These are phyloP conservation scores for Serendipita sp. DNA, from an alignment of 768 basidiomycete genomes.

Conservation along the genomic window DNA sequence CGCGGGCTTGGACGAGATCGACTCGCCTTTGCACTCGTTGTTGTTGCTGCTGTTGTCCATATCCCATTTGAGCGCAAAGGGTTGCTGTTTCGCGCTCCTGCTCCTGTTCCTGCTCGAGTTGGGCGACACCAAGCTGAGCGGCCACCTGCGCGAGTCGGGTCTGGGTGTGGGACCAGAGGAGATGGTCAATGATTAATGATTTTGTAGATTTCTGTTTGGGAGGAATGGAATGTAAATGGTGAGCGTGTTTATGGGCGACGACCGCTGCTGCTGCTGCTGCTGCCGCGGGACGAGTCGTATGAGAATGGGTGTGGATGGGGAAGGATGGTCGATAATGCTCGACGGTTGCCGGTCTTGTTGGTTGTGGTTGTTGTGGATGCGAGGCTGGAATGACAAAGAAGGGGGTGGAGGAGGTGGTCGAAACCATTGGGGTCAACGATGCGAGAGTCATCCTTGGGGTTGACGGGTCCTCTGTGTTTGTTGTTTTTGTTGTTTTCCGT, in stretches of 20 bases:
- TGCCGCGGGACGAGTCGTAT: too few species aligned
- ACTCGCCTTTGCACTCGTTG: background rate
- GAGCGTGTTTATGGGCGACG: conserved; percentile 71
- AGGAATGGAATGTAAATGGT: conserved; percentile 74
- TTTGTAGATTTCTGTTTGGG: conserved; percentile 80
- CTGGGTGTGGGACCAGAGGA: conserved; percentile 69
- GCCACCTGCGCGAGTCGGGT: conserved; percentile 73
- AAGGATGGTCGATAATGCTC: too few species aligned
- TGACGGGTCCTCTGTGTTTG: too few species aligned
- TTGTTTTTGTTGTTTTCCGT: too few species aligned
- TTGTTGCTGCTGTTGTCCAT: background rate
- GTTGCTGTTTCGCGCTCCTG: conserved; percentile 20
- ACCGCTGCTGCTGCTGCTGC: too few species aligned
- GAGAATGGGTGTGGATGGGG: too few species aligned
- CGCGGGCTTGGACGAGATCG: conserved; percentile 27
- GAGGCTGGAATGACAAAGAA: too few species aligned
- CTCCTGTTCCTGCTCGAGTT: conserved; percentile 46
- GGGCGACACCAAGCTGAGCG: conserved; percentile 51
- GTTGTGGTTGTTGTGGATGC: too few species aligned
- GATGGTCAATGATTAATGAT: conserved; percentile 75
- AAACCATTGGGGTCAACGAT: too few species aligned
- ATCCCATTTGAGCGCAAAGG: conserved; percentile 31
- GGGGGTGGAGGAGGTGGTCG: too few species aligned
- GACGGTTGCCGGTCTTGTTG: too few species aligned
- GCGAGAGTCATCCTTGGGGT: too few species aligned